Evolutionary conservation across 1,139 yeast species (phyloP).

Genomic region (Geotrichum aggregatum): DNA sequence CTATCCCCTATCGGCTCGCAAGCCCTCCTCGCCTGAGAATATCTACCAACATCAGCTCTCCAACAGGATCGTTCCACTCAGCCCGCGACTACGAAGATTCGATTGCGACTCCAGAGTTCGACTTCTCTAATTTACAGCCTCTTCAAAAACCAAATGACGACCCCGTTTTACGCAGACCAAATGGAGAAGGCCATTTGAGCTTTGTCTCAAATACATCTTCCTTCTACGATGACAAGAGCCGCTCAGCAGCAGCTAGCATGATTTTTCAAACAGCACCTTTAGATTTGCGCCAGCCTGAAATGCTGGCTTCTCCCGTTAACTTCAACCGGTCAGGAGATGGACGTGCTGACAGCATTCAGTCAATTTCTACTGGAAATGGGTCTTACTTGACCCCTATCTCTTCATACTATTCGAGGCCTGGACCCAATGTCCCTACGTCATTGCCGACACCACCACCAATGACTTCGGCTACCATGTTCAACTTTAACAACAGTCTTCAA

Average conservation of each 20-base stretch:
- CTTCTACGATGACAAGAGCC: not conserved
- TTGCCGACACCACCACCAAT: not conserved
- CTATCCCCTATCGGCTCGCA: not conserved
- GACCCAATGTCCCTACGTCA: not conserved
- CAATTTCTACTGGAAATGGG: not conserved
- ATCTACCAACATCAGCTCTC: not conserved
- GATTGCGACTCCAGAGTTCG: not conserved
- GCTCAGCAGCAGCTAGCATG: not conserved
- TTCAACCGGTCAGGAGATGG: not conserved
- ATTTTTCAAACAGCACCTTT: not conserved
- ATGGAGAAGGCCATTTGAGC: not conserved
- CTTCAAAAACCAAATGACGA: not conserved
- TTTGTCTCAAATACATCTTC: not conserved
- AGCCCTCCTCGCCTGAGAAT: constrained; percentile 1
- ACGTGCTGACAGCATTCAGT: not conserved
- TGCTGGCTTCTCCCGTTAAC: not conserved
- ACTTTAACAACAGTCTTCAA: no score
- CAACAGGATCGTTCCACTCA: not conserved
- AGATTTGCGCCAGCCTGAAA: not conserved
- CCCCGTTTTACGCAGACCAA: not conserved
- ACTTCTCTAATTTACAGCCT: not conserved
- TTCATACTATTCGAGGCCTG: not conserved
- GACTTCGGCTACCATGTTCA: no score
- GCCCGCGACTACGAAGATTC: not conserved
- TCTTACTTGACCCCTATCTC: not conserved